These are phyloP conservation scores for Colletotrichum trifolii DNA, from an alignment of 2,329 filamentous ascomycete genomes.

Conservation along the genomic window DNA sequence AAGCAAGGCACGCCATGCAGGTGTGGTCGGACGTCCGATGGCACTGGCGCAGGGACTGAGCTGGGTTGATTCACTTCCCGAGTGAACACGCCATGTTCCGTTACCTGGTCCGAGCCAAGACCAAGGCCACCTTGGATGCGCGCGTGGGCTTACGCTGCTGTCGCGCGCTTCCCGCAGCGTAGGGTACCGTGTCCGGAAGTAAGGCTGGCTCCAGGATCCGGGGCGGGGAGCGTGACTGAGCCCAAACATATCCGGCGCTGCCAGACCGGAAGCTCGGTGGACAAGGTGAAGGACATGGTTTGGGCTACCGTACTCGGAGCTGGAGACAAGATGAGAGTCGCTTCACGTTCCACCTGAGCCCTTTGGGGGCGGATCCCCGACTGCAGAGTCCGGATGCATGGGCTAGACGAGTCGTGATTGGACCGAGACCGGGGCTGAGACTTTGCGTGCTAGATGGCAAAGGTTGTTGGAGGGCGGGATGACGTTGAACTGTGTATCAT, in stretches of 20 bases:
- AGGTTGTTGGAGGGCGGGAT: slow-evolving; percentile 10
- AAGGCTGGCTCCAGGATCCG: slow-evolving; percentile 7
- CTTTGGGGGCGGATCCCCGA: slow-evolving; percentile 18
- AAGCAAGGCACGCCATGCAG: slow-evolving; percentile 33
- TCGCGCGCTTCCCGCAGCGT: neutral
- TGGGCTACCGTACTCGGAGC: slow-evolving; percentile 22
- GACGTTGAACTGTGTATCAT: slow-evolving; percentile 23
- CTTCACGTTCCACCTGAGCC: slow-evolving; percentile 24
- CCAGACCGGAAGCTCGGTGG: slow-evolving; percentile 17
- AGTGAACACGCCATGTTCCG: neutral
- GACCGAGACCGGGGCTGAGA: slow-evolving; percentile 20
- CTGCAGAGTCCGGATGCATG: slow-evolving; percentile 21
- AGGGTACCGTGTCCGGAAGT: neutral
- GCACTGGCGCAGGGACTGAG: slow-evolving; percentile 19
- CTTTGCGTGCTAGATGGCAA: neutral
- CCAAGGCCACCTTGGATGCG: neutral
- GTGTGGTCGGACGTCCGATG: slow-evolving; percentile 35
- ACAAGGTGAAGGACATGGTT: slow-evolving; percentile 4
- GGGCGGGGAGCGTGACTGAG: slow-evolving; percentile 16
- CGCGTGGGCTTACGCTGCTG: neutral
- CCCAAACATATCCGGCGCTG: slow-evolving; percentile 9
- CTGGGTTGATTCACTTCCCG: slow-evolving; percentile 5
- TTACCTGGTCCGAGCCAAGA: neutral
- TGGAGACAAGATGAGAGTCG: slow-evolving; percentile 18
- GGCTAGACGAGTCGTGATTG: slow-evolving; percentile 6